Percentiles rank a stretch among this genome's conserved stretches.
Conservation (phyloP, 164 flowering plant genomes). For the Buxus sempervirens region DNA sequence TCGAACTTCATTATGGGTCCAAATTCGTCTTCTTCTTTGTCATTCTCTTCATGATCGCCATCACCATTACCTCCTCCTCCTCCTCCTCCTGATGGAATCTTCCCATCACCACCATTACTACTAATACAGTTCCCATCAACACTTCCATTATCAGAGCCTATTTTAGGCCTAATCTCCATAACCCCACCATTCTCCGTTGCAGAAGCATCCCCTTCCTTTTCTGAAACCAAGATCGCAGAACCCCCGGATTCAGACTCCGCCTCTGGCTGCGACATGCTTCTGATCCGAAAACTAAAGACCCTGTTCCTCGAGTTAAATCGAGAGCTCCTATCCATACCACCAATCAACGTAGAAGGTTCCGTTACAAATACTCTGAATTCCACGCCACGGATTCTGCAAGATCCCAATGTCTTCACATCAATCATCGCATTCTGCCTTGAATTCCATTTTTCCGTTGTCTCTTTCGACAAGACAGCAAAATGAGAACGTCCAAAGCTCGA, state of each 20-base stretch:
- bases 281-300: slow-evolving; percentile 2
- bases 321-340: slow-evolving; percentile 1
- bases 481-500: slow-evolving; percentile 8
- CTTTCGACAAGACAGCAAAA: slow-evolving; percentile 2
- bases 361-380: slow-evolving; percentile 2
- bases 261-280: slow-evolving; percentile 12
- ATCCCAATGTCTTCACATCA: slow-evolving; percentile 10
- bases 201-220: slow-evolving; percentile 6
- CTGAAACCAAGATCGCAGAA: neutral
- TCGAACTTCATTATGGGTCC: slow-evolving; percentile 65
- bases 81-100: slow-evolving; percentile 32
- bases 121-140: slow-evolving; percentile 17
- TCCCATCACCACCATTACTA: slow-evolving; percentile 47
- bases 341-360: neutral
- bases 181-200: neutral
- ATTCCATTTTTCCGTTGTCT: slow-evolving; percentile 3
- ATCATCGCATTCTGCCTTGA: neutral
- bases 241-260: slow-evolving; percentile 8
- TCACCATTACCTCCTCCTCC: slow-evolving; percentile 50
- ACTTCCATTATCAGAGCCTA: slow-evolving; percentile 17
- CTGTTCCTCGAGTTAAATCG: neutral
- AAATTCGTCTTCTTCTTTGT: slow-evolving; percentile 60
- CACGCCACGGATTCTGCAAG: neutral
- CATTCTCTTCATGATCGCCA: slow-evolving; percentile 38
- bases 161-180: slow-evolving; percentile 1